Base-by-base conservation (phyloP, 1,284 basidiomycete genomes). In the Sporisorium graminicola region DNA sequence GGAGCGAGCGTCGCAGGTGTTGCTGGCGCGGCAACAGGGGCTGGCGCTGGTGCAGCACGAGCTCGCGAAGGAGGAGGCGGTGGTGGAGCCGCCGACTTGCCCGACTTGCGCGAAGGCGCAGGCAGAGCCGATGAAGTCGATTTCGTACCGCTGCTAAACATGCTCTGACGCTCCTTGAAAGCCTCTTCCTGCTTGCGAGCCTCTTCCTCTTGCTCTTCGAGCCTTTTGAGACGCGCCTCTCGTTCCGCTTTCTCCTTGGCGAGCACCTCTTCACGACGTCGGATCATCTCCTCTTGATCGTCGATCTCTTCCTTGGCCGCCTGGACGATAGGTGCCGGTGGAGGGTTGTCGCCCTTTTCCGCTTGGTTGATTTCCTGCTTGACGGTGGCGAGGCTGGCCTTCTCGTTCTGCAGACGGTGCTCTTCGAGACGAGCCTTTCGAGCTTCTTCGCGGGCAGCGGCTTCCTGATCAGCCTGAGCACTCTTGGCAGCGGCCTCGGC, bases 381-480 rank as follows among this genome's bases (percentile, higher is more conserved):
- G 64, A 82, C 78, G 2, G 75, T 78, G 33, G 58, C 56, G 29
- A 81, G 52, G 50, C 74, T 72, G 24, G 54, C 58, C 54, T 78
- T 75, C 22, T 82, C 79, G 46, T 62, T 74, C 54, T 71, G 74
- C 5, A 83, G 59, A 22, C 70, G 74, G 57, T 76, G 74, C 58
- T 83, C 84, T 43, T 85, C 83, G 29, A 85, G 71, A 3, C 84
- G 74, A 13, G 81, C 79, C 22, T 75, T 74, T 10, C 83, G 65
- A 7, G 82, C 81, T 49, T 85, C 82, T 61, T 85, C 84, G 31
- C 84, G 77, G 14, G 71, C 83, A 18, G 78, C 78, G 0, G 82
- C 82, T 61, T 86, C 83, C n/a, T 74, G 68, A 40, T 85, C 84
- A 5, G 84, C 84, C 50, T 85, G 77, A 1, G 82, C 82, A 26